Conservation (phyloP, 2,329 filamentous ascomycete genomes). For the Simplicillium sp. region DNA sequence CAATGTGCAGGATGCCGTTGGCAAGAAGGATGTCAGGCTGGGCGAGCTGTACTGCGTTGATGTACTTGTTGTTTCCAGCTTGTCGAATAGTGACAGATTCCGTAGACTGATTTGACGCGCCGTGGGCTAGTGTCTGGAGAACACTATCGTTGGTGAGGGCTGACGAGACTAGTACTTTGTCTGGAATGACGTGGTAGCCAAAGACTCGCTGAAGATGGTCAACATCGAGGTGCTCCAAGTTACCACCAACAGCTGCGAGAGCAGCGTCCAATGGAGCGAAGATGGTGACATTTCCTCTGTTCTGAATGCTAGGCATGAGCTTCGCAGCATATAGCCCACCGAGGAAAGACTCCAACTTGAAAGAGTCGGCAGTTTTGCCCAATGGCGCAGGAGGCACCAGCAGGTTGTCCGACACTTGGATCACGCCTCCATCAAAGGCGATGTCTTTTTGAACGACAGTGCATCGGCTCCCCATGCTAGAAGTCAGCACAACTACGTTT, state of each 20-base stretch:
- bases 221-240: constrained; percentile 34
- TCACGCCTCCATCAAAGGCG: constrained; percentile 35
- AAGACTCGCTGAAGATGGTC: constrained; percentile 43
- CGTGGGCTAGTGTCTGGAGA: constrained; percentile 23
- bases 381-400: constrained; percentile 35
- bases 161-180: constrained; percentile 40
- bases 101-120: constrained; percentile 28
- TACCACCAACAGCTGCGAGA: constrained; percentile 46
- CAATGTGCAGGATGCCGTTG: constrained; percentile 49
- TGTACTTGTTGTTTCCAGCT: constrained; percentile 33
- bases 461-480: constrained; percentile 35
- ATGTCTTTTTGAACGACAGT: constrained; percentile 33
- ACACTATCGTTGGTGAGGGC: constrained; percentile 20
- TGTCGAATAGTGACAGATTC: constrained; percentile 28
- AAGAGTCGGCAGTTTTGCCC: constrained; percentile 40
- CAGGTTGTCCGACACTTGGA: constrained; percentile 43
- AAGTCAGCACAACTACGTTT: constrained; percentile 36
- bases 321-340: constrained; percentile 20
- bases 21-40: constrained; percentile 42
- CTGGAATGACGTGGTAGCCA: constrained; percentile 55
- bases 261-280: constrained; percentile 55
- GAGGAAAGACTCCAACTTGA: constrained; percentile 31
- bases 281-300: constrained; percentile 41
- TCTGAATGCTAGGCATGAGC: constrained; percentile 30
- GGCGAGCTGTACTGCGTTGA: constrained; percentile 45